Evolutionary conservation across 257 asterid species (phyloP), one percentile per base, ranked within the genome.

Genomic region (Schizonepeta tenuifolia): DNA sequence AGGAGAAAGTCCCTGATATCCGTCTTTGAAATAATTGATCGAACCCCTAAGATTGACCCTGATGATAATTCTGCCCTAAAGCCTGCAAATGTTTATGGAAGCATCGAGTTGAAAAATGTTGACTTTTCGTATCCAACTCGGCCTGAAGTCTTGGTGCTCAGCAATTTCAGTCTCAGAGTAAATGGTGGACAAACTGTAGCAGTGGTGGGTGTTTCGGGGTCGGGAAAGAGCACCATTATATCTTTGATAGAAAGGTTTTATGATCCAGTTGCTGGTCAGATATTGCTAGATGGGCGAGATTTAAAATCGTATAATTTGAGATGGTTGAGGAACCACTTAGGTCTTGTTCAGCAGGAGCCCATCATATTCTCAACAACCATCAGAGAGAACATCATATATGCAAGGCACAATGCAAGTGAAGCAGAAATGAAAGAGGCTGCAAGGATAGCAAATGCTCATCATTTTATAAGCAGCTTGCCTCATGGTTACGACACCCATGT

Each of bases 381-480:
- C 54, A 81, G 96, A 83, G 99, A 95, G 67, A 95, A 95, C 67
- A 92, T 95, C 61, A 95, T 95, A 67, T 95, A 95, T 5, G 98
- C 99, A 22, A 86, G 99, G 88, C 99, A 95, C 75, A 95, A 95
- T 78, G 99, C 99, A 11, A 95, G 98, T 65, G 99, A 95, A 87
- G 98, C 97, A 4, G 99, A 95, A 93, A 89, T 95, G 87, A 95
- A 95, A 80, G 99, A 95, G 79, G 99, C 99, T 24, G 99, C 99
- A 8, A 87, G 99, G 82, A 95, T 95, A 68, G 98, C 99, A 46
- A 95, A 95, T 66, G 99, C 99, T 69, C 99, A 95, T 84, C 99
- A 95, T 81, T 95, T 95, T 74, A 95, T 95, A 56, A 95, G 99
- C 89, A 95, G 97, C 79, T 87, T 95, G 82, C 99, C 99, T 77